phyloP scores from a whole-genome alignment of 1,139 yeast species.

The Eremothecium coryli region DNA sequence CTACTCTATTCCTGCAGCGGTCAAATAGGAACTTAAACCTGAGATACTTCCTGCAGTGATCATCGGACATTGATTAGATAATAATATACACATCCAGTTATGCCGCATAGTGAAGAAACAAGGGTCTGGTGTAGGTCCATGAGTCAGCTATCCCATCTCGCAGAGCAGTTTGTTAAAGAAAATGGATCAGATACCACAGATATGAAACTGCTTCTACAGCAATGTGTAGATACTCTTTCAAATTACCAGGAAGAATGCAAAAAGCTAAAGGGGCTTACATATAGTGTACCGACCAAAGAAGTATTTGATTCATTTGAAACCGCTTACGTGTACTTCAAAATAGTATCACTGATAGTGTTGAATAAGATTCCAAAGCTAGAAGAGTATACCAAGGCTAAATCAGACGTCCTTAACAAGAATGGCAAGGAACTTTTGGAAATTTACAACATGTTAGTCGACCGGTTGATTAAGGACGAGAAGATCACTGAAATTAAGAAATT shows the following conservation, averaged over 20 bases:
- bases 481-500: constrained; percentile 21
- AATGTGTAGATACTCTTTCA: constrained; percentile 26
- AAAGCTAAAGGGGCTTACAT: constrained; percentile 13
- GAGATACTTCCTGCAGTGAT: no score
- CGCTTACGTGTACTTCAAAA: constrained; percentile 30
- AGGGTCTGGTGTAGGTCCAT: constrained; percentile 16
- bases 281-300: constrained; percentile 6
- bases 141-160: constrained; percentile 21
- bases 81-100: no score
- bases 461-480: constrained; percentile 22
- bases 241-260: constrained; percentile 26
- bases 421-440: constrained; percentile 24
- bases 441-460: constrained; percentile 26
- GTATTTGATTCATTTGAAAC: constrained; percentile 23
- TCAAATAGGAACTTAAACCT: no score
- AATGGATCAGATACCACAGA: constrained; percentile 14
- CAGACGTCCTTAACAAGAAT: constrained; percentile 11
- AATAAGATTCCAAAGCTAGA: constrained; percentile 19
- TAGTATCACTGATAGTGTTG: constrained; percentile 24
- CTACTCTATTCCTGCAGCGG: no score
- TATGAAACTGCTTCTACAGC: constrained; percentile 22
- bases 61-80: no score
- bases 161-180: constrained; percentile 23
- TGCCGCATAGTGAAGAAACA: constrained; percentile 8
- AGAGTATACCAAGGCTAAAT: constrained; percentile 20